Base-by-base conservation (phyloP, 108 stramenopile genomes). In the Nitzschia putrida region DNA sequence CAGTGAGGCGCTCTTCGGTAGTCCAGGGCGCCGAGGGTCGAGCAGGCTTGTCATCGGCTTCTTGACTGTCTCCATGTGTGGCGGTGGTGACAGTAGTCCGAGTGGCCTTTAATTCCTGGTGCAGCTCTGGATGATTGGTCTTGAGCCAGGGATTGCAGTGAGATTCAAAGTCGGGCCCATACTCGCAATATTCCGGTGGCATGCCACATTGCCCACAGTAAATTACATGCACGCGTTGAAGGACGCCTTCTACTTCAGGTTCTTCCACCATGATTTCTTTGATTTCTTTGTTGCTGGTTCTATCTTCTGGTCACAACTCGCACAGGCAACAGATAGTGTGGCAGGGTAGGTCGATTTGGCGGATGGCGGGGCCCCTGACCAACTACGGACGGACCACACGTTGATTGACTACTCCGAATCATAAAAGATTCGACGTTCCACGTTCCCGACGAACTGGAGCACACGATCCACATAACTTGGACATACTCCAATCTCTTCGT, bases 181-280 rank as follows among this genome's bases (percentile, higher is more conserved):
- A 97, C 65, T 95, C 92, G 77, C 96, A 97, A 64, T 95, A 98
- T 74, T 98, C 97, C 8, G 95, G 95, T 37, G 98, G 98, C 84
- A 97, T 90, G 20, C 96, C 93, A 78, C 96, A 97, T 38, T 86
- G 79, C 16, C 79, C 82, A 73, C 98, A 98, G 71, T 98, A 98
- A n/a, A 91, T 37, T 49, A 92, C 80, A 10, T 66, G 9, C 5
- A 77, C 39, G 63, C 61, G 56, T 43, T 71, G 41, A 7, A 77
- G 56, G 37, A 66, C 23, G 6, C 20, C 29, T n/a, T 60, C 58
- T 34, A 34, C 29, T 34, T 34, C 44, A 39, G 53, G 25, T 20
- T 50, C 29, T 26, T 43, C 57, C 8, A 47, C 5, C 57, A 59
- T 57, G 61, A 63, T 63, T 20, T 11, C 34, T 11, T n/a, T 58